phyloP scores from a whole-genome alignment of 306 rosid species.

The Lathyrus sativus region DNA sequence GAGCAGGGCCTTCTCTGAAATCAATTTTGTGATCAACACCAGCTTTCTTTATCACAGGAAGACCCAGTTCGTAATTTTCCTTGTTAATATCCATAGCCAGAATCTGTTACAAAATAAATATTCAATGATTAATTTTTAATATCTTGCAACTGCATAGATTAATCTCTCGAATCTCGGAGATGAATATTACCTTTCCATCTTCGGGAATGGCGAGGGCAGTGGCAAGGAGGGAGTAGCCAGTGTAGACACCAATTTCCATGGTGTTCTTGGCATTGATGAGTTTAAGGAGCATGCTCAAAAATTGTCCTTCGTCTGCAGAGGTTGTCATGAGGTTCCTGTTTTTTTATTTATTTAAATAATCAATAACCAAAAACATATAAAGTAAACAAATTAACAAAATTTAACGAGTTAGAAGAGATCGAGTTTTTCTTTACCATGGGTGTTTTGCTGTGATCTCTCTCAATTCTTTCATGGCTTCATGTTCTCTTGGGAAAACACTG shows the following conservation, averaged over 20 bases:
- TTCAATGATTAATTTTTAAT: too few relatives aligned
- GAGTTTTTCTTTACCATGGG: constrained; percentile 56
- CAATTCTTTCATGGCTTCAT: constrained; percentile 86
- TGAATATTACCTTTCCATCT: constrained; percentile 64
- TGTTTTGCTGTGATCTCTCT: constrained; percentile 92
- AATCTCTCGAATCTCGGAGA: too few relatives aligned
- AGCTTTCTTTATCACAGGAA: constrained; percentile 72
- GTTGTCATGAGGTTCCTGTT: constrained; percentile 94
- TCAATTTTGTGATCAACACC: constrained; percentile 90
- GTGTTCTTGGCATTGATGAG: constrained; percentile 92
- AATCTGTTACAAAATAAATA: constrained; percentile 49
- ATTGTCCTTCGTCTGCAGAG: constrained; percentile 92
- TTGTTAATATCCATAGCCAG: constrained; percentile 91
- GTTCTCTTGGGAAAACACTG: constrained; percentile 91
- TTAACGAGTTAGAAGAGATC: not conserved
- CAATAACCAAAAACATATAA: constrained; percentile 1
- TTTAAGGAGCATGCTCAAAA: constrained; percentile 86
- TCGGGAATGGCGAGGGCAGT: constrained; percentile 94
- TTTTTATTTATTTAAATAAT: constrained; percentile 35
- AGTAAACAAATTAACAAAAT: not conserved
- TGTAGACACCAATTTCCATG: constrained; percentile 95
- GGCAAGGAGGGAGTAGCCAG: constrained; percentile 93
- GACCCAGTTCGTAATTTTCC: constrained; percentile 87
- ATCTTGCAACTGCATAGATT: too few relatives aligned
- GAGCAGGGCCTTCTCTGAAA: constrained; percentile 96